Evolutionary conservation across 352 stramenopile species (phyloP).

Genomic region (Globisporangium alternatum): DNA sequence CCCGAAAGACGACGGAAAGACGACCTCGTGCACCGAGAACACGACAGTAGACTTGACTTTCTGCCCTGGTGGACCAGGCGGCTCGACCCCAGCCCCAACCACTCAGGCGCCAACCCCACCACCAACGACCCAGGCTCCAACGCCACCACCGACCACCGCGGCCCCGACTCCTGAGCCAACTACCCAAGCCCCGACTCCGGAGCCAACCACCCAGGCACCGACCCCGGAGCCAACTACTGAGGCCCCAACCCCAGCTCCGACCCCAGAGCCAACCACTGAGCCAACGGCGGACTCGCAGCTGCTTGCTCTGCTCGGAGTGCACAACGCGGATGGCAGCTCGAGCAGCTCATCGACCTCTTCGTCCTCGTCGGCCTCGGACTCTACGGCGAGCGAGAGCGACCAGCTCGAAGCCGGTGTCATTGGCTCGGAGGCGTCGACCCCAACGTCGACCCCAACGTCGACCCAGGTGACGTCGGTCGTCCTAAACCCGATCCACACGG

Average conservation of each 20-base stretch:
- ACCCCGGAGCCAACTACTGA: conserved; percentile 10
- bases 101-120: conserved; percentile 14
- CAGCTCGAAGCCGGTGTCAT: conserved; percentile 9
- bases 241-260: conserved; percentile 5
- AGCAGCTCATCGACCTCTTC: neutral
- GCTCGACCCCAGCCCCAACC: conserved; percentile 15
- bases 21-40: conserved; percentile 33
- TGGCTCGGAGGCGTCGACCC: neutral
- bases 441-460: conserved; percentile 4
- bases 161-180: conserved; percentile 12
- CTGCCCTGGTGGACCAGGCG: conserved; percentile 37
- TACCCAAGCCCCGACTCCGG: conserved; percentile 8
- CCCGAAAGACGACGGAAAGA: conserved; percentile 43
- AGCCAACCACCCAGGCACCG: conserved; percentile 8
- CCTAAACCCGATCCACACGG: conserved; percentile 5
- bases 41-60: conserved; percentile 45
- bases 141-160: conserved; percentile 7
- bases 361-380: neutral
- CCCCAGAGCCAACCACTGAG: conserved; percentile 10
- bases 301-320: conserved; percentile 4
- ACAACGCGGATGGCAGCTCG: neutral
- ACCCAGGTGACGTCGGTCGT: conserved; percentile 2
- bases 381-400: neutral
- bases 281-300: conserved; percentile 4
- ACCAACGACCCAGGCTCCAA: conserved; percentile 13